Conservation (phyloP, 2,329 filamentous ascomycete genomes). For the Neocucurbitaria cava region DNA sequence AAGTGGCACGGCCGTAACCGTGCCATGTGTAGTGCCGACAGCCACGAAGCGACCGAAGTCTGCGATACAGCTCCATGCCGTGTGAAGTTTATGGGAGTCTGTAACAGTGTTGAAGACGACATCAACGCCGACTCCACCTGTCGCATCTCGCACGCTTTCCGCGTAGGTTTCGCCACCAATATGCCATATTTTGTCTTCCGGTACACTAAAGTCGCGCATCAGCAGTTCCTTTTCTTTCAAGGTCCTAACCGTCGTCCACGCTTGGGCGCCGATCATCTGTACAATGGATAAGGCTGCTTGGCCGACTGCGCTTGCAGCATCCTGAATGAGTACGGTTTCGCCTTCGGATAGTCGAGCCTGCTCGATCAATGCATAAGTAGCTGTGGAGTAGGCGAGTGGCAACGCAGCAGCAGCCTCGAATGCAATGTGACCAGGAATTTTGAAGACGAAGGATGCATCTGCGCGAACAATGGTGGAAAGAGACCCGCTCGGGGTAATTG, state of each 20-base stretch:
- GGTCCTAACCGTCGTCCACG: conserved; percentile 35
- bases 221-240: conserved; percentile 29
- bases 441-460: conserved; percentile 21
- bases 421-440: conserved; percentile 26
- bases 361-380: conserved; percentile 38
- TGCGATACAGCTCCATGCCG: conserved; percentile 56
- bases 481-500: conserved; percentile 22
- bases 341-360: conserved; percentile 37
- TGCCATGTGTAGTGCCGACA: background rate
- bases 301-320: conserved; percentile 36
- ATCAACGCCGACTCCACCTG: conserved; percentile 43
- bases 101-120: conserved; percentile 41
- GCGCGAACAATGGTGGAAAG: conserved; percentile 29
- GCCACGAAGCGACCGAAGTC: conserved; percentile 30
- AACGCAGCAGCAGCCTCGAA: conserved; percentile 34
- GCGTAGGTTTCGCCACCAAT: conserved; percentile 33
- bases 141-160: conserved; percentile 28
- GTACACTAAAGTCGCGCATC: conserved; percentile 24
- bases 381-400: conserved; percentile 30
- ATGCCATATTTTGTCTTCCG: conserved; percentile 41
- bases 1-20: conserved; percentile 1
- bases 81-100: conserved; percentile 29
- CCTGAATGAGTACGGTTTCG: conserved; percentile 42
- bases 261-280: conserved; percentile 25
- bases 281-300: conserved; percentile 40